Evolutionary conservation across 176 grass and related monocot species (phyloP), one percentile per base, ranked within the genome.

Genomic region (Guadua angustifolia): DNA sequence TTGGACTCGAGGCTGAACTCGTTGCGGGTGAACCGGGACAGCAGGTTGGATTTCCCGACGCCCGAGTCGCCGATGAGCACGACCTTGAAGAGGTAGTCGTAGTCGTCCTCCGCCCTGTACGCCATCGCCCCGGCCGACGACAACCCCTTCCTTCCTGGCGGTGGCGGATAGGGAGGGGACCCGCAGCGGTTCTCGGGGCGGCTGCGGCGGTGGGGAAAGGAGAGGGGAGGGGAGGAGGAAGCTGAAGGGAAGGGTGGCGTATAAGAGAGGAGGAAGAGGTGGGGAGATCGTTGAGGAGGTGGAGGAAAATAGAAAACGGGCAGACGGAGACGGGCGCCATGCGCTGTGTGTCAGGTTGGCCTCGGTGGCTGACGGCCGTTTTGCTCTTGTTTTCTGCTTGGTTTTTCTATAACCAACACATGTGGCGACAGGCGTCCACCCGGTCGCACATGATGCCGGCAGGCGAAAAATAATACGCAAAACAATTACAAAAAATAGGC

Each of bases 1-100:
- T 94, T 97, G 29, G 92, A 92, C 85, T 97, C 92, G 78, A 94
- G 89, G 83, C 92, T 97, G 79, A 94, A 97, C 89, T 94, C 92
- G 89, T 97, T 97, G 57, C 86, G 86, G 4, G 93, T 90, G 88
- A 95, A 95, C 5, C 93, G 85, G 53, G 90, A 88, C 47, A 95
- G 88, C 2, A 95, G 90, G 77, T 95, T 95, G 52, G 93, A 92
- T 71, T 90, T 95, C 7, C 90, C 93, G 35, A 95, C 90, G n/a
- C 93, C 90, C 38, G 93, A 95, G 68, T 95, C 93, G 32, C 93
- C 93, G 90, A 95, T 95, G 71, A 95, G 85, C 15, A 95, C 93
- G 36, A 95, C 90, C 77, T 95, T 95, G 83, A 95, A 92, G 39
- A 95, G 87, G 71, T 92, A 95, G 86, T 95, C 93, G 83, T 95